These are phyloP conservation scores for Xylogone sp. DNA, from an alignment of 2,329 filamentous ascomycete genomes.

Conservation along the genomic window DNA sequence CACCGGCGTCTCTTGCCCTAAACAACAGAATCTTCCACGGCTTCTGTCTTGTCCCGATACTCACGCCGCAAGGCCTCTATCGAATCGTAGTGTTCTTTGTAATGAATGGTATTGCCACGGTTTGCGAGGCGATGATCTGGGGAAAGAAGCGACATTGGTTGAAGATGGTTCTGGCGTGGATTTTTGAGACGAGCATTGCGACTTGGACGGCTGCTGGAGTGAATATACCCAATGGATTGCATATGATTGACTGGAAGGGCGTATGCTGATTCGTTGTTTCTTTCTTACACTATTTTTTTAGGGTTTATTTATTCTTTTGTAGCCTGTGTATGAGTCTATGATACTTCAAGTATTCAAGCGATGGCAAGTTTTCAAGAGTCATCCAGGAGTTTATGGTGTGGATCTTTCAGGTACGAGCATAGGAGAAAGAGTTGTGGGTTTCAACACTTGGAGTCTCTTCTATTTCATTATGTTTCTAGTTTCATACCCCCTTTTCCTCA, in stretches of 20 bases:
- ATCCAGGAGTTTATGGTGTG: too few species aligned
- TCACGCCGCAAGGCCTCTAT: conserved; percentile 25
- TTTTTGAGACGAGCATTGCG: conserved; percentile 28
- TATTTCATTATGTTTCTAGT: too few species aligned
- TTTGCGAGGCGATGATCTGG: conserved; percentile 30
- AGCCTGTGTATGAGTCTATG: too few species aligned
- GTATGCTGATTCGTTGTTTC: conserved; percentile 24
- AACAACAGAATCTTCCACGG: conserved; percentile 29
- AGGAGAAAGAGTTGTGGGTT: too few species aligned
- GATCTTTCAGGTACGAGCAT: too few species aligned
- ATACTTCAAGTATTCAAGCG: too few species aligned
- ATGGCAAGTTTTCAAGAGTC: too few species aligned
- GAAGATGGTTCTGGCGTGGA: conserved; percentile 29
- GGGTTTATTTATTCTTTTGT: too few species aligned
- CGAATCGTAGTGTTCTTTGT: conserved; percentile 35
- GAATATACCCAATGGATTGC: conserved; percentile 30
- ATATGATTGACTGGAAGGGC: conserved; percentile 27
- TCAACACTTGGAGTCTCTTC: too few species aligned
- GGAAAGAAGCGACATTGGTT: conserved; percentile 30
- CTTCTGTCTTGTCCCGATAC: conserved; percentile 32
- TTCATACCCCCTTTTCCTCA: too few species aligned
- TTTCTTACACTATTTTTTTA: too few species aligned
- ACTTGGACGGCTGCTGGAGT: conserved; percentile 30
- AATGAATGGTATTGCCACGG: conserved; percentile 34
- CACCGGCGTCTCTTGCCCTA: not conserved